Conservation (phyloP, 352 stramenopile species). For the Phytopythium oedochilum region DNA sequence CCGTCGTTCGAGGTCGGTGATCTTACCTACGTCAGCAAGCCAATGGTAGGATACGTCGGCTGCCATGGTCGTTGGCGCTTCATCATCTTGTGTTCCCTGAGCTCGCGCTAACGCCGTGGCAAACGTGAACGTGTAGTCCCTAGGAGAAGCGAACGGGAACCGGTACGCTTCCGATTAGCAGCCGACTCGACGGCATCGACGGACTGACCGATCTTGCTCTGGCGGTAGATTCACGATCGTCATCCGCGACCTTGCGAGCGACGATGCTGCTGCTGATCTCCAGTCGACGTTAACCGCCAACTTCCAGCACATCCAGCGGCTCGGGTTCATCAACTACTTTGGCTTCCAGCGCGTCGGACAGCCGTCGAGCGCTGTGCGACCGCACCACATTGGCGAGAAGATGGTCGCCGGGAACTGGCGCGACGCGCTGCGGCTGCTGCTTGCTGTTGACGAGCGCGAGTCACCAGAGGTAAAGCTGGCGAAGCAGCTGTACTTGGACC, state of each 20-base stretch:
- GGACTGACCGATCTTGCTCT: neutral
- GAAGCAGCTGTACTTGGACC: conserved; percentile 46
- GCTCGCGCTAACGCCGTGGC: too few species aligned
- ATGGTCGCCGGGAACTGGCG: conserved; percentile 62
- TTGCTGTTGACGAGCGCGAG: conserved; percentile 35
- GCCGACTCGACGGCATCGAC: neutral
- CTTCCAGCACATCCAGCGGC: conserved; percentile 23
- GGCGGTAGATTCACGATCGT: conserved; percentile 42
- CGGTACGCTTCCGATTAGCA: conserved; percentile 9
- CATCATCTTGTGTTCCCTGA: too few species aligned
- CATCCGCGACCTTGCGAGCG: conserved; percentile 27
- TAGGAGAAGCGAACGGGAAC: conserved; percentile 56
- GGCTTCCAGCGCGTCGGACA: conserved; percentile 72
- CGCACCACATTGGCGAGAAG: conserved; percentile 67
- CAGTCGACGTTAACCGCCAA: conserved; percentile 13
- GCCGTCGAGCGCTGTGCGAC: conserved; percentile 33
- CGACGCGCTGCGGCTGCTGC: conserved; percentile 36
- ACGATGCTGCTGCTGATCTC: conserved; percentile 1
- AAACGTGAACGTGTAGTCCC: conserved; percentile 17
- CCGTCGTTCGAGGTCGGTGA: conserved; percentile 32
- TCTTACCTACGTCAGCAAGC: conserved; percentile 40
- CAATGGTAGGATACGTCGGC: conserved; percentile 26
- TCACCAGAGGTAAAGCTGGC: conserved; percentile 20
- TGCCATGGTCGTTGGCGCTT: too few species aligned
- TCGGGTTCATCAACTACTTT: conserved; percentile 81